phyloP scores from a whole-genome alignment of 441 rosid genomes.

The Adansonia gregorii region DNA sequence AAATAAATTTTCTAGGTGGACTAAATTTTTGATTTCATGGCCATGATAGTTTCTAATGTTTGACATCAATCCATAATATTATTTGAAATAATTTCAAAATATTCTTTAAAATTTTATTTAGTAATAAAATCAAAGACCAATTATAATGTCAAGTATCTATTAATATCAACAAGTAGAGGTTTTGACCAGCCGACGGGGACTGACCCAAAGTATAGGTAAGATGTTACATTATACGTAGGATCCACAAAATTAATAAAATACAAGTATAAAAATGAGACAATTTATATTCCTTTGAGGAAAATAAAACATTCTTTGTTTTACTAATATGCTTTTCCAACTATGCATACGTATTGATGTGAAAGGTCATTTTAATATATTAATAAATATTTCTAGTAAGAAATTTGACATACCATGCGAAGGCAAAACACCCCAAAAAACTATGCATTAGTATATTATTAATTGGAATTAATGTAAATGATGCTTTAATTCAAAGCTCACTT shows the following conservation, averaged over 20 bases:
- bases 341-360: constrained; percentile 34
- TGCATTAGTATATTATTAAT: background rate
- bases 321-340: constrained; percentile 15
- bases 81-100: constrained; percentile 12
- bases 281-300: constrained; percentile 27
- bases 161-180: background rate
- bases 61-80: background rate
- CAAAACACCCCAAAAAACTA: background rate
- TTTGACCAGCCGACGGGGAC: background rate
- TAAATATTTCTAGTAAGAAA: background rate
- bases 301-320: constrained; percentile 19
- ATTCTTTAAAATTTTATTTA: constrained; percentile 5
- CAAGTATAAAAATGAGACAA: constrained; percentile 25
- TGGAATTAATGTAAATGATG: background rate
- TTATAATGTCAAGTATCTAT: background rate
- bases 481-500: background rate
- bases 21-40: background rate
- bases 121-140: background rate
- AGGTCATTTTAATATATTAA: constrained; percentile 12
- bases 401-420: background rate
- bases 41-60: constrained; percentile 17
- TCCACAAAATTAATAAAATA: constrained; percentile 2
- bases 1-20: background rate
- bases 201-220: background rate
- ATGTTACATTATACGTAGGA: constrained; percentile 12